Evolutionary conservation across 2,329 filamentous ascomycete species (phyloP).

Genomic region (Chaetoscypha palmicola): DNA sequence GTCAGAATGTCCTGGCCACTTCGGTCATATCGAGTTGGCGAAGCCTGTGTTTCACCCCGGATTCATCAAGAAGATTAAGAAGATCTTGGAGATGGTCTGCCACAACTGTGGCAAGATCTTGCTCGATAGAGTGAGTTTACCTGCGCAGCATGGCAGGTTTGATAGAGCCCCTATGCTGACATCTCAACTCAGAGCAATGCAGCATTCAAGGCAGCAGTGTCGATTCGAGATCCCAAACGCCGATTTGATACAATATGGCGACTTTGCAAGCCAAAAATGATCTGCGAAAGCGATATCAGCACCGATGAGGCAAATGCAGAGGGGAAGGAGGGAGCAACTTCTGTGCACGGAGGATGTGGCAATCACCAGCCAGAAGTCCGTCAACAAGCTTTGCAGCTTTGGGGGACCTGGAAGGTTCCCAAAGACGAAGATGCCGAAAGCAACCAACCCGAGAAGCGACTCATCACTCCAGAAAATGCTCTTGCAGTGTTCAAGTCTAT

Average conservation of each 20-base stretch:
- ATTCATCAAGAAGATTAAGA: constrained; percentile 99
- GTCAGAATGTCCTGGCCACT: constrained; percentile 94
- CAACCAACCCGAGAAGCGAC: constrained; percentile 69
- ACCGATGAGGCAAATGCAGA: constrained; percentile 62
- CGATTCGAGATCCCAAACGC: constrained; percentile 83
- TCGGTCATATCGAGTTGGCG: constrained; percentile 96
- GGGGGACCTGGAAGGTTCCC: constrained; percentile 62
- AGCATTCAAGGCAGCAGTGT: constrained; percentile 74
- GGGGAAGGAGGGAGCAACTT: constrained; percentile 43
- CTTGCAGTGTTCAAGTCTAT: constrained; percentile 84
- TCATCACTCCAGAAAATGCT: constrained; percentile 77
- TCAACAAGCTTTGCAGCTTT: constrained; percentile 77
- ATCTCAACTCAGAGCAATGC: constrained; percentile 64
- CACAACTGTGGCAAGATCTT: constrained; percentile 98
- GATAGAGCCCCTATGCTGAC: constrained; percentile 53
- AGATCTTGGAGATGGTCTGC: constrained; percentile 96
- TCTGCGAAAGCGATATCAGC: constrained; percentile 73
- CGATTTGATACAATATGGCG: constrained; percentile 92
- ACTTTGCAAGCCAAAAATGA: constrained; percentile 80
- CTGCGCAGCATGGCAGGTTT: constrained; percentile 48
- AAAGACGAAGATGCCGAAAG: constrained; percentile 67
- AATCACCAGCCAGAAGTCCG: constrained; percentile 85
- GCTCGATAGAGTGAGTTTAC: constrained; percentile 92
- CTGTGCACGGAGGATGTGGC: constrained; percentile 80
- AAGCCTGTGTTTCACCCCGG: constrained; percentile 92